Evolutionary conservation across 73 alveolate genomes (phyloP), one percentile per base, ranked within the genome.

Genomic region (Blepharisma japonicum): DNA sequence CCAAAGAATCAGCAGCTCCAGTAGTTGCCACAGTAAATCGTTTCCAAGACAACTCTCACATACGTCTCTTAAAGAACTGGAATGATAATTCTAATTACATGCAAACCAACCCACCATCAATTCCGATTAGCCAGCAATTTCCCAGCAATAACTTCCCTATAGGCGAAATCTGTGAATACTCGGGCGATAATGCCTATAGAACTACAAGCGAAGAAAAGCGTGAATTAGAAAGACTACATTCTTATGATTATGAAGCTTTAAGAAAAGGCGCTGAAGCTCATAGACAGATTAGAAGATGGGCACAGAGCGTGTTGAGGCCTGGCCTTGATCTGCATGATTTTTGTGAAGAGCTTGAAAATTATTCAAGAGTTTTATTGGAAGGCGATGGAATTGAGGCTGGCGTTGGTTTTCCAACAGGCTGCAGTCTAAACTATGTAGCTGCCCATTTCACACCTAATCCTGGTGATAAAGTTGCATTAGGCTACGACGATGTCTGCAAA

Each of bases 201-300:
- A 83, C 87, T 0, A 87, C 91, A 9, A 77, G 56, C 55, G 96
- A 89, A 55, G 98, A 96, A 87, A 68, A 83, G 81, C 88, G 90
- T 71, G 98, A 92, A 83, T 83, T 84, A 68, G 99, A 96, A 77
- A 81, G 87, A 66, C 56, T 94, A 6, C 72, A 80, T 77, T 84
- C 78, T 72, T 81, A 83, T 48, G 92, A 96, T 54, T 82, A 92
- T 68, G 87, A 87, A 51, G 85, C 91, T 25, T 76, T 96, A 56
- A 85, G 99, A 83, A 92, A 90, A 86, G 96, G 98, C 55, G 99
- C 99, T 23, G 99, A 96, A 80, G 90, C 98, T 79, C 99, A 96
- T 79, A 83, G 98, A 56, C 93, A 96, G 87, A 93, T 92, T 56
- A 78, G 99, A 55, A 87, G 92, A 86, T 96, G 91, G 83, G 96